Evolutionary conservation across 1,139 yeast species (phyloP).

Genomic region (Magnusiomyces sp.): DNA sequence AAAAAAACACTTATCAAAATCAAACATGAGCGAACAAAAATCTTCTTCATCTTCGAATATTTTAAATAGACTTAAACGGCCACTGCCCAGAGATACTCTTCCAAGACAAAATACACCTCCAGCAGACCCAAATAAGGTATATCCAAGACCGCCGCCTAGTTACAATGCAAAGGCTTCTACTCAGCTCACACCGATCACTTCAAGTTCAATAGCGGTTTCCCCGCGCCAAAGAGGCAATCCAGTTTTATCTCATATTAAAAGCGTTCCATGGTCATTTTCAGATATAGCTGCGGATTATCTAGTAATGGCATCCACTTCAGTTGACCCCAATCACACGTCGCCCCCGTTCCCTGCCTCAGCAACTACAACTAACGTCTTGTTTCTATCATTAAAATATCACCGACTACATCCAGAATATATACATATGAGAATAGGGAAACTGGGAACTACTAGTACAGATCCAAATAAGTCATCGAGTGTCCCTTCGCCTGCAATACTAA

Average conservation of each 20-base stretch:
- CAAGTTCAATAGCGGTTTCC: slow-evolving; percentile 33
- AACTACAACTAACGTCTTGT: slow-evolving; percentile 55
- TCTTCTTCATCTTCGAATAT: too few species aligned
- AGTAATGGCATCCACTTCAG: not conserved
- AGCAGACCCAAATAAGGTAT: too few species aligned
- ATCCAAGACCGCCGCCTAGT: too few species aligned
- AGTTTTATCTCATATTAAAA: slow-evolving; percentile 39
- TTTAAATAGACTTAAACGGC: too few species aligned
- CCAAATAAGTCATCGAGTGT: not conserved
- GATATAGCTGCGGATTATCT: slow-evolving; percentile 41
- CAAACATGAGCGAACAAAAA: too few species aligned
- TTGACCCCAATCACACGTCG: not conserved
- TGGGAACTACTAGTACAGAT: slow-evolving; percentile 33
- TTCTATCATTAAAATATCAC: slow-evolving; percentile 70
- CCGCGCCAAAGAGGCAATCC: slow-evolving; percentile 57
- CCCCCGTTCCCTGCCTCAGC: slow-evolving; percentile 41
- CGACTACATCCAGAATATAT: slow-evolving; percentile 84
- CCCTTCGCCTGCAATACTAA: slow-evolving; percentile 33
- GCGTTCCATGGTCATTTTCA: slow-evolving; percentile 43
- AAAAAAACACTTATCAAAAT: too few species aligned
- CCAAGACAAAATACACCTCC: too few species aligned
- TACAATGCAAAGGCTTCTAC: too few species aligned
- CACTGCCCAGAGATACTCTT: too few species aligned
- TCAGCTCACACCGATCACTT: too few species aligned
- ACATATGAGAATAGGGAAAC: slow-evolving; percentile 55